phyloP scores from a whole-genome alignment of 73 alveolate genomes.

The Paramecium biaurelia region DNA sequence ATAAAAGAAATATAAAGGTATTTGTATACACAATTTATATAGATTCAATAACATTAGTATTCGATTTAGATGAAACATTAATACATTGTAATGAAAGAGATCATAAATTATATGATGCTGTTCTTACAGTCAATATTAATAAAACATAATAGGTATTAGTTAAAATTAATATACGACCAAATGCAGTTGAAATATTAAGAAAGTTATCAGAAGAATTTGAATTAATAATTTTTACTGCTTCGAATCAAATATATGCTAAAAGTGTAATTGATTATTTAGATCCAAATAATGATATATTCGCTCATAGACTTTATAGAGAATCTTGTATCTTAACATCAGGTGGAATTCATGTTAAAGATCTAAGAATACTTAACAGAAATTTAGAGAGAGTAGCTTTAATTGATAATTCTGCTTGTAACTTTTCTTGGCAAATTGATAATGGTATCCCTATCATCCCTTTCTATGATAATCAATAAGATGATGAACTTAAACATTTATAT shows the following conservation, averaged over 20 bases:
- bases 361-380: conserved; percentile 86
- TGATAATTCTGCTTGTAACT: conserved; percentile 92
- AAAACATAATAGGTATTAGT: conserved; percentile 62
- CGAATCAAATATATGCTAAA: conserved; percentile 92
- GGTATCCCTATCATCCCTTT: conserved; percentile 87
- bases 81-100: conserved; percentile 59
- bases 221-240: conserved; percentile 92
- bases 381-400: conserved; percentile 81
- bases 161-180: conserved; percentile 90
- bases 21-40: not conserved
- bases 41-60: conserved; percentile 50
- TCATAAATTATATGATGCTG: conserved; percentile 30
- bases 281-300: conserved; percentile 84
- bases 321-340: conserved; percentile 83
- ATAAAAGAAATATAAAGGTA: not conserved
- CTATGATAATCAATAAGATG: conserved; percentile 74
- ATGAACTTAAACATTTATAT: conserved; percentile 68
- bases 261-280: conserved; percentile 92
- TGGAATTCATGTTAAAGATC: conserved; percentile 91
- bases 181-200: conserved; percentile 80
- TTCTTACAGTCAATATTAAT: conserved; percentile 13
- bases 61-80: conserved; percentile 64
- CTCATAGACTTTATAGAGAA: conserved; percentile 88
- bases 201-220: conserved; percentile 77
- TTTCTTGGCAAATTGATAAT: conserved; percentile 84